Evolutionary conservation across 176 grass and related monocot species (phyloP).

Genomic region (Musa acuminata): DNA sequence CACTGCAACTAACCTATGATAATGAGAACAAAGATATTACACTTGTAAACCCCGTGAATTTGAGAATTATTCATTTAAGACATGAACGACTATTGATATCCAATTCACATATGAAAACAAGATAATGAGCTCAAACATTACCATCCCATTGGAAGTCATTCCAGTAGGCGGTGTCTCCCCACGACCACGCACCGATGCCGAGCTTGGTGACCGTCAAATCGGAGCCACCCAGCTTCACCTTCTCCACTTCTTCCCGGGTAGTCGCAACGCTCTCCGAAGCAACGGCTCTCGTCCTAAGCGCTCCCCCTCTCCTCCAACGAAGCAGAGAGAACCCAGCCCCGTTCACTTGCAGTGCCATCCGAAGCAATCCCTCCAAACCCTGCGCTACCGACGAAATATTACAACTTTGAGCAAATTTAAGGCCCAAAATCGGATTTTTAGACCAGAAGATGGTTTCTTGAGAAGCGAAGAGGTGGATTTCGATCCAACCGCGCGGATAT

Average conservation of each 20-base stretch:
- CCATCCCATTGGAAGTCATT: conserved; percentile 93
- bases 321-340: conserved; percentile 23
- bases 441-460: background rate
- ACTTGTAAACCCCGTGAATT: background rate
- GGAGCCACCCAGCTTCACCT: conserved; percentile 58
- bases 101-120: background rate
- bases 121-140: conserved; percentile 6
- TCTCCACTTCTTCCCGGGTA: conserved; percentile 25
- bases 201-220: conserved; percentile 64
- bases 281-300: conserved; percentile 13
- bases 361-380: background rate
- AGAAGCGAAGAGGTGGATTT: background rate
- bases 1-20: too few relatives aligned
- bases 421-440: background rate
- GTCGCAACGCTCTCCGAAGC: conserved; percentile 29
- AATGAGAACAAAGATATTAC: too few relatives aligned
- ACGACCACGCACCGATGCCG: conserved; percentile 81
- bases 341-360: conserved; percentile 62
- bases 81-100: background rate
- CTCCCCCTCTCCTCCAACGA: background rate
- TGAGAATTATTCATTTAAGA: background rate
- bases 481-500: background rate
- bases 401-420: background rate
- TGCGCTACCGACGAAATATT: background rate
- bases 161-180: conserved; percentile 96